Base-by-base conservation (phyloP, 495 filamentous ascomycete species). In the Penicillium pulvis region DNA sequence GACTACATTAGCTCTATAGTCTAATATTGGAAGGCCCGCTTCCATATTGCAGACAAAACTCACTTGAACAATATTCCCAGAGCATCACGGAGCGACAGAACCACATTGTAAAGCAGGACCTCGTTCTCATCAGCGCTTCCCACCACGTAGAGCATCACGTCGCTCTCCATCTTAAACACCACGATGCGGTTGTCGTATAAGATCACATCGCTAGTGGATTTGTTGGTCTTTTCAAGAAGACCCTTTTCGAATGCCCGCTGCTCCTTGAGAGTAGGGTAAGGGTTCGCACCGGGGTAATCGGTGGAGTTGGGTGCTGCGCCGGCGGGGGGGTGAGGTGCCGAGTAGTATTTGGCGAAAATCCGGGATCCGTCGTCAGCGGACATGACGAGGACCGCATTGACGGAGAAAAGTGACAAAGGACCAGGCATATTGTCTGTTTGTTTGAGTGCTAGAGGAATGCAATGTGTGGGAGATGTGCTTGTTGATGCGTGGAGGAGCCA, bases 201-300 rank as follows among this genome's bases (percentile, higher is more conserved):
- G 54, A 98, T 96, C 64, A 98, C 92, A 76, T 98, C 94, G 54
- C 88, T 90, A 24, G 85, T 90, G 67, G 93, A 90, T 80, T 98
- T 98, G 62, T 90, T 91, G 16, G 94, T 98, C 83, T 98, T 98
- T 59, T 94, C 91, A 45, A 97, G 77, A 24, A 98, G 83, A 14
- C 92, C 94, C 79, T 97, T 97, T 75, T 98, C 94, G 70, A 98
- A 98, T 6, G 89, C 83, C 65, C 91, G 94, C 74, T 98, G 94
- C 58, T 93, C 87, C 73, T 96, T 96, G 36, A 95, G 71, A 41
- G 90, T 90, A 20, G 92, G 86, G 77, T 97, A 98, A 43, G 95
- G 91, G 69, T 90, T 90, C 59, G 82, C 77, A 62, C 84, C 85
- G 23, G 84, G 84, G 71, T 81, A 82, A 64, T 83, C 75, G 60